Base-by-base conservation (phyloP, 345 rosid genomes). In the Reutealis trisperma region DNA sequence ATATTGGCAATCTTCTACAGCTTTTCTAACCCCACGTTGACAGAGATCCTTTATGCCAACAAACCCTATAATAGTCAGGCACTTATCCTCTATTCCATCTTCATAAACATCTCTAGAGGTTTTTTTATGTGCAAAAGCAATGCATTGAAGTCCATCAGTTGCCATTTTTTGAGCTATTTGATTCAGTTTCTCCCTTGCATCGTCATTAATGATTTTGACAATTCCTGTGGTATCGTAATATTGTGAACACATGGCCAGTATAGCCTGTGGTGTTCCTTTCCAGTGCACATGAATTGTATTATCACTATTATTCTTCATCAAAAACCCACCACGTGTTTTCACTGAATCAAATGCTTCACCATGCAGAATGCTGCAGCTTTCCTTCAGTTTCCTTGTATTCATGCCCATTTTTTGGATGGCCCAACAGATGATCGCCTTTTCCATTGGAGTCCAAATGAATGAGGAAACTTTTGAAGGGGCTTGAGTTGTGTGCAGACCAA, bases 201-300 rank as follows among this genome's bases (percentile, higher is more conserved):
- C 68, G 18, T 79, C 80, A n/a, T 79, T 60, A 57, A 92, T 69
- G 22, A 71, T 12, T 52, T 51, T 85, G 18, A 77, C 44, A 1
- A 1, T 68, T 62, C 97, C 97, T 41, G 83, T 75, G 45, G 79
- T 86, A 59, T 88, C 85, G 8, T 84, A 85, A 86, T 80, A 91
- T 45, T 84, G 80, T 0, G 90, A 83, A 69, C 95, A 90, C 91
- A 79, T 86, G 2, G 88, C 87, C 51, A 90, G 82, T 72, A 92
- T 79, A 89, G 85, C 85, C 90, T 88, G 94, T 1, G 95, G 91
- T 0, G 91, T 90, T 74, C 97, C 97, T 81, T 90, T 90, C 93
- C 91, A 90, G 54, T 93, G 95, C 70, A 84, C 80, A 52, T 89
- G 87, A 30, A 78, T 8, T 1, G 83, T 71, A 57, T 65, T 74